Evolutionary conservation across 441 rosid genomes (phyloP), one percentile per base, ranked within the genome.

Genomic region (Pelargonium citronellum): DNA sequence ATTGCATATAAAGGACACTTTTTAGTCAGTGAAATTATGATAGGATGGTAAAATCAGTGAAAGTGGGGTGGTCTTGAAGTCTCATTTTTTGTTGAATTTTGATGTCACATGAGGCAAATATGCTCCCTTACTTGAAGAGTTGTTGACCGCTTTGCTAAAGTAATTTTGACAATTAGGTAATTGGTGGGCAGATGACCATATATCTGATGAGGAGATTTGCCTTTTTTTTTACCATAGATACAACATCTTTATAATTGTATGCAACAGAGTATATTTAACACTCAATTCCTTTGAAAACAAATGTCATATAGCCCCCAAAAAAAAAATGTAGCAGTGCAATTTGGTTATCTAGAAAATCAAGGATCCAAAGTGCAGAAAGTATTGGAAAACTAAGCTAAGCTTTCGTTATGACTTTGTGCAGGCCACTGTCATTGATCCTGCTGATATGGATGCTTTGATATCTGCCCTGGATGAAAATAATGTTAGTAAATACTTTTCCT

Each of bases 351-450:
- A 0, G 43, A 37, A 37, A 37, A 53, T 53, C 22, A 17, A 15
- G 58, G 58, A 34, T 34, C 39, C 7, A 51, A 51, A 51, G 5
- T 51, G 58, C 58, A 51, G 22, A 1, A 53, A 53, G 60, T 16
- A 17, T 53, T 53, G 0, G 22, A 53, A 53, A 53, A 53, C 60
- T 5, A 53, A 15, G 60, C 16, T 16, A 37, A 37, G 43, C 43
- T 37, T 58, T 58, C 1, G 3, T 57, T 7, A 7, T 58, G 63
- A 58, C 30, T 20, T 58, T 58, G 6, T 15, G 81, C 88, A 95
- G 99, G 89, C 89, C 67, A 87, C 96, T 11, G 92, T 91, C 75
- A 90, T 95, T 76, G 97, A 91, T 78, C 99, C 99, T 69, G 98
- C 97, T 64, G 99, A 95, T 77, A 80, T 89, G 43, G 82, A 76